These are phyloP conservation scores for Bondarzewia mesenterica DNA, from an alignment of 1,284 basidiomycete species.

Conservation along the genomic window DNA sequence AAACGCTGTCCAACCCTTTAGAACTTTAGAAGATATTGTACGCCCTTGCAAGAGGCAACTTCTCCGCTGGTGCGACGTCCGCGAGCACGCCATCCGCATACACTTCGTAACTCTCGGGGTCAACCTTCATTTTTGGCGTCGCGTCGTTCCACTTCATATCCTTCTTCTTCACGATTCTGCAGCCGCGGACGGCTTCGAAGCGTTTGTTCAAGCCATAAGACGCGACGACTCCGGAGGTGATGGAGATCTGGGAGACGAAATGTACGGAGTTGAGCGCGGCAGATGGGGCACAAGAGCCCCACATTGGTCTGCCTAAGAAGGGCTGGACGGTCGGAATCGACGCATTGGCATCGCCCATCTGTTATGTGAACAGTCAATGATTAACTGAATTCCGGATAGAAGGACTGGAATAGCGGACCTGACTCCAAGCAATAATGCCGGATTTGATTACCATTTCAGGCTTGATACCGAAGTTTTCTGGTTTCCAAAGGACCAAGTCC, in stretches of 20 bases:
- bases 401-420: constrained; percentile 57
- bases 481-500: constrained; percentile 93
- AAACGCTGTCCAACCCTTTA: too few species aligned
- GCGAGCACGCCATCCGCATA: constrained; percentile 71
- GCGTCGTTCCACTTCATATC: constrained; percentile 92
- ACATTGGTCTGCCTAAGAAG: constrained; percentile 82
- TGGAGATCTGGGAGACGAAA: constrained; percentile 79
- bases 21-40: constrained; percentile 66
- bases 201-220: constrained; percentile 74
- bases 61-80: constrained; percentile 72
- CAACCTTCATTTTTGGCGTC: constrained; percentile 80
- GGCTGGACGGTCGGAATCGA: constrained; percentile 95
- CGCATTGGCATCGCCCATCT: constrained; percentile 92
- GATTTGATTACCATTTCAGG: constrained; percentile 94
- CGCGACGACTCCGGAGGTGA: constrained; percentile 53
- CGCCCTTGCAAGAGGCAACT: constrained; percentile 57
- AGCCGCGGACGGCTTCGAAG: constrained; percentile 70
- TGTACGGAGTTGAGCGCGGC: constrained; percentile 77
- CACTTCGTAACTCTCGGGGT: constrained; percentile 91
- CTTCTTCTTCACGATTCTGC: constrained; percentile 71
- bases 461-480: constrained; percentile 85
- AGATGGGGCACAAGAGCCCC: constrained; percentile 68
- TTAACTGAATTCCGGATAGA: neutral
- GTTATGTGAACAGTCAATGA: constrained; percentile 4
- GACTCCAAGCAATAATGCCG: constrained; percentile 87